Evolutionary conservation across 2,329 filamentous ascomycete genomes (phyloP).

Genomic region (Fusarium bactridioides): DNA sequence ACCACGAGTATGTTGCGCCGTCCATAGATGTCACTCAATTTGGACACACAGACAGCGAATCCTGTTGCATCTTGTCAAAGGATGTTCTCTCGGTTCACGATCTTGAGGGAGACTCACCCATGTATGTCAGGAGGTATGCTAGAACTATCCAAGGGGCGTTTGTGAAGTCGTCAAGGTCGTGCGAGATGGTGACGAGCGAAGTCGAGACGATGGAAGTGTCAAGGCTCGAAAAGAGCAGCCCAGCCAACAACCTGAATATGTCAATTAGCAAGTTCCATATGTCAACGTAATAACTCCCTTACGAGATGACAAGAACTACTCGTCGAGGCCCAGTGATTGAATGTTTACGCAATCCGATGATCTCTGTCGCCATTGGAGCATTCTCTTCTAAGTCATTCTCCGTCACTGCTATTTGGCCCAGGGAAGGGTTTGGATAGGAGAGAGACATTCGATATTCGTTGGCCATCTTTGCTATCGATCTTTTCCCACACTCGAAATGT

Average conservation of each 20-base stretch:
- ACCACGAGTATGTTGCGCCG: slow-evolving; percentile 57
- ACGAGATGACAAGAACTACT: slow-evolving; percentile 48
- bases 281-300: slow-evolving; percentile 22
- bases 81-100: not conserved
- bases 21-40: slow-evolving; percentile 67
- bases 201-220: slow-evolving; percentile 67
- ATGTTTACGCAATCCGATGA: slow-evolving; percentile 35
- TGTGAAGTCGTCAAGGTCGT: slow-evolving; percentile 59
- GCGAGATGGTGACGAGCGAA: slow-evolving; percentile 64
- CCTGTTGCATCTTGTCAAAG: slow-evolving; percentile 46
- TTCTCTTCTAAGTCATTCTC: slow-evolving; percentile 12
- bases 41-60: slow-evolving; percentile 66
- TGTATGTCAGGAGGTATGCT: slow-evolving; percentile 64
- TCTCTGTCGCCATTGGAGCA: not conserved
- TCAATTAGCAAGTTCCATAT: slow-evolving; percentile 25
- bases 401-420: slow-evolving; percentile 43
- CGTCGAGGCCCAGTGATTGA: slow-evolving; percentile 40
- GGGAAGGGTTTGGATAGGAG: slow-evolving; percentile 46
- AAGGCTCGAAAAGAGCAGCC: slow-evolving; percentile 64
- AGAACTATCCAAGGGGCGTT: slow-evolving; percentile 64
- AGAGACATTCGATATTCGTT: slow-evolving; percentile 43
- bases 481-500: not conserved
- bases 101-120: slow-evolving; percentile 50
- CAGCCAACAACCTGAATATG: slow-evolving; percentile 54
- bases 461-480: slow-evolving; percentile 32